These are phyloP conservation scores for Diplogelasinospora grovesii DNA, from an alignment of 495 filamentous ascomycete genomes.

Conservation along the genomic window DNA sequence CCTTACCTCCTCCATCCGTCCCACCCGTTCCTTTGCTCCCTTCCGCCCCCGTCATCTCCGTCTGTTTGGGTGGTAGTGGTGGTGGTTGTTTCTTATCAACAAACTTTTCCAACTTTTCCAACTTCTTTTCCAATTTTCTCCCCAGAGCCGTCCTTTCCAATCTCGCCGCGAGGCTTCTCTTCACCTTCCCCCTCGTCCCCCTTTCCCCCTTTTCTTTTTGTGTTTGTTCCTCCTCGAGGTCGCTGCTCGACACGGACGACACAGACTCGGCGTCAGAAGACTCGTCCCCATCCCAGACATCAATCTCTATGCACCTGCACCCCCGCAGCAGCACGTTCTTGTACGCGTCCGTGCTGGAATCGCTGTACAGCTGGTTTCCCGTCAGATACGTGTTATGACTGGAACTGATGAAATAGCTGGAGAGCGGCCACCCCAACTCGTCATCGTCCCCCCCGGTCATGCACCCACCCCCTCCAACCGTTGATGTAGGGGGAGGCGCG, in stretches of 20 bases:
- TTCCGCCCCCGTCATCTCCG: too few species aligned
- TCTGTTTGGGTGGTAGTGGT: background rate
- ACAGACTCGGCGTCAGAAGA: conserved; percentile 32
- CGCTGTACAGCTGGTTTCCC: conserved; percentile 84
- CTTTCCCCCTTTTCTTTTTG: background rate
- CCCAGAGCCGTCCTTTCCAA: conserved; percentile 35
- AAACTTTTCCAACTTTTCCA: conserved; percentile 29
- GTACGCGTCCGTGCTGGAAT: conserved; percentile 75
- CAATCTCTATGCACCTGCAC: conserved; percentile 92
- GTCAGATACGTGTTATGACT: conserved; percentile 95
- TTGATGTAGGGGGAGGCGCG: conserved; percentile 25
- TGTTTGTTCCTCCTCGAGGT: conserved; percentile 20
- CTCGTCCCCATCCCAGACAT: conserved; percentile 85
- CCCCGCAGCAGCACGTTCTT: conserved; percentile 73
- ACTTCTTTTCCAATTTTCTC: conserved; percentile 31
- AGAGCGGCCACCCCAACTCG: conserved; percentile 61
- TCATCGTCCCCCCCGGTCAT: too few species aligned
- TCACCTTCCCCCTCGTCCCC: conserved; percentile 17
- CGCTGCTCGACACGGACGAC: conserved; percentile 22
- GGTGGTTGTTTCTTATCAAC: conserved; percentile 13
- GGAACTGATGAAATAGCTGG: conserved; percentile 84
- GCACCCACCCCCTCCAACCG: too few species aligned
- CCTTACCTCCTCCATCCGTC: too few species aligned
- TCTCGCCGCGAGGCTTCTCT: conserved; percentile 29
- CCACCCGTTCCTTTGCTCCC: too few species aligned